Conservation (phyloP, 306 rosid genomes). For the Cucurbita argyrosperma region DNA sequence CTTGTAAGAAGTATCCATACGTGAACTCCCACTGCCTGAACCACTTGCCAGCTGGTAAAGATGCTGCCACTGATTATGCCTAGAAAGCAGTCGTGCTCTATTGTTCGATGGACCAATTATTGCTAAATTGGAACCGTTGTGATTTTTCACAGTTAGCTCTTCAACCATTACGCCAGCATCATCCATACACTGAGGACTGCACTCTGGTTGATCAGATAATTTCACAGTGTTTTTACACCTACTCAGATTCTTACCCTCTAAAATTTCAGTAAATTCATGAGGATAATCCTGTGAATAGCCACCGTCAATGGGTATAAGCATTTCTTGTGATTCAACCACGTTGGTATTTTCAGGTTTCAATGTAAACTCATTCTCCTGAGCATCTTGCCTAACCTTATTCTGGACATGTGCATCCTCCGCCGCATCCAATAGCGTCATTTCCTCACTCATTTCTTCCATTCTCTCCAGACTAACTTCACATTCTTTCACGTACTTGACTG, state of each 20-base stretch:
- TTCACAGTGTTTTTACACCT: slow-evolving; percentile 16
- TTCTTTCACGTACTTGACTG: slow-evolving; percentile 11
- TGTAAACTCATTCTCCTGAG: slow-evolving; percentile 23
- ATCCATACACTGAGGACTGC: slow-evolving; percentile 12
- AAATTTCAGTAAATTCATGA: slow-evolving; percentile 22
- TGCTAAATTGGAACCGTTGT: slow-evolving; percentile 37
- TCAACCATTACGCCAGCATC: slow-evolving; percentile 37
- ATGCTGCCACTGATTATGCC: slow-evolving; percentile 50
- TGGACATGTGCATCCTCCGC: slow-evolving; percentile 37
- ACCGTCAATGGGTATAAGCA: slow-evolving; percentile 22
- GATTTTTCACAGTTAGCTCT: slow-evolving; percentile 46
- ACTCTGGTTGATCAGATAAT: slow-evolving; percentile 24
- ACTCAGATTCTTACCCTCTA: slow-evolving; percentile 24
- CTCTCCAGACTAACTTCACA: slow-evolving; percentile 19
- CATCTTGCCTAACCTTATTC: slow-evolving; percentile 19
- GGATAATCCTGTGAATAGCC: slow-evolving; percentile 15
- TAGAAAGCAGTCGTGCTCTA: slow-evolving; percentile 25
- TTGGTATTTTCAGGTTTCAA: slow-evolving; percentile 16
- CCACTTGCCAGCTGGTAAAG: slow-evolving; percentile 50
- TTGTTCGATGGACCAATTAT: slow-evolving; percentile 44
- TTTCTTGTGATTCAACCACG: slow-evolving; percentile 29
- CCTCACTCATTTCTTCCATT: slow-evolving; percentile 64
- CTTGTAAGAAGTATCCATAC: slow-evolving; percentile 18
- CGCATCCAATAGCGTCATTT: slow-evolving; percentile 18
- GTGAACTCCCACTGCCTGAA: slow-evolving; percentile 45